phyloP scores from a whole-genome alignment of 768 basidiomycete species.

The Mycena chlorophos region DNA sequence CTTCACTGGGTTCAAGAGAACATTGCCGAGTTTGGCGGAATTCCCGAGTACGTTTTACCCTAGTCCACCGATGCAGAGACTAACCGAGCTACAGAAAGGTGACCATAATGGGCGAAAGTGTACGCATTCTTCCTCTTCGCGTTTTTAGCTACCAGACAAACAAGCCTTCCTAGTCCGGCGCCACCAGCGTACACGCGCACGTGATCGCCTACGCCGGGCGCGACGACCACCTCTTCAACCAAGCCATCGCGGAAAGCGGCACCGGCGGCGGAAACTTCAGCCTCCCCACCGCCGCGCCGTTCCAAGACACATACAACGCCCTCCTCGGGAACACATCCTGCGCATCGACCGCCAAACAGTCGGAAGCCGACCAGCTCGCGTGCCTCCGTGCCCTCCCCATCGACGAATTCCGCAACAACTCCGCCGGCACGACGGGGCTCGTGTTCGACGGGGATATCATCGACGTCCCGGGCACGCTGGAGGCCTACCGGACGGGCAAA shows the following conservation, averaged over 20 bases:
- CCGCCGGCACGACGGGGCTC: constrained; percentile 8
- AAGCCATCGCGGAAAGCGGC: constrained; percentile 18
- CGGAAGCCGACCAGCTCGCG: constrained; percentile 9
- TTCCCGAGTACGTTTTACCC: constrained; percentile 25
- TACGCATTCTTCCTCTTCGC: neutral
- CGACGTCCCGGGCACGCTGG: constrained; percentile 3
- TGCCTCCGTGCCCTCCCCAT: constrained; percentile 17
- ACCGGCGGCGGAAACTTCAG: constrained; percentile 12
- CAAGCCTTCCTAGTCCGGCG: constrained; percentile 32
- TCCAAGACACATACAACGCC: constrained; percentile 10
- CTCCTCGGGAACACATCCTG: constrained; percentile 18
- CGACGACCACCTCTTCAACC: constrained; percentile 20
- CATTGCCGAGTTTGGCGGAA: constrained; percentile 31
- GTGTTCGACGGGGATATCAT: constrained; percentile 19
- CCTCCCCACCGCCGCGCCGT: neutral
- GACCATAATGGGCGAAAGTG: constrained; percentile 19
- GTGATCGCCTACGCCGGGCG: constrained; percentile 29
- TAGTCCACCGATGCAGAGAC: neutral
- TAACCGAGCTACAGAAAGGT: constrained; percentile 4
- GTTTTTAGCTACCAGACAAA: neutral
- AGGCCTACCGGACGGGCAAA: constrained; percentile 13
- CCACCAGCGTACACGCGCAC: constrained; percentile 36
- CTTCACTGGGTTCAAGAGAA: constrained; percentile 38
- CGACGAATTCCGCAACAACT: constrained; percentile 17
- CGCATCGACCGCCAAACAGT: constrained; percentile 6